These are phyloP conservation scores for Pyrus betulifolia DNA, from an alignment of 306 rosid species.

Conservation along the genomic window DNA sequence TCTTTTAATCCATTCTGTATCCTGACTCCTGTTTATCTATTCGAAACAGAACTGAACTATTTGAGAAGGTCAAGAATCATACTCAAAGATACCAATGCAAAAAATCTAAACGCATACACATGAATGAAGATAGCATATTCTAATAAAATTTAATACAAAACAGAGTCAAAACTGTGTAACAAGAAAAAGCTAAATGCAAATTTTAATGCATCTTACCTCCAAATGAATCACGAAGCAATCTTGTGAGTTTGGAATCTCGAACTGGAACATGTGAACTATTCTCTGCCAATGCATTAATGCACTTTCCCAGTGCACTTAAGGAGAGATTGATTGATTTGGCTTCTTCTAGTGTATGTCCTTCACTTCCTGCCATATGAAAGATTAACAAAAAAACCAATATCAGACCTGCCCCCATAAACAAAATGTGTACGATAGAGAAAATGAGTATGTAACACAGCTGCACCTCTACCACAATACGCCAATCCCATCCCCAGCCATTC, in stretches of 20 bases:
- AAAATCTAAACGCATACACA: not conserved
- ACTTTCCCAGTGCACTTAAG: slow-evolving; percentile 92
- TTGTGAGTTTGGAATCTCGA: slow-evolving; percentile 97
- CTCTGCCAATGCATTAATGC: slow-evolving; percentile 93
- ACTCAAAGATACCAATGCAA: not conserved
- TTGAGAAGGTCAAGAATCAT: not conserved
- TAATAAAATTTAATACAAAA: not conserved
- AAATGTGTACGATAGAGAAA: not conserved
- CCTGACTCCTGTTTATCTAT: not conserved
- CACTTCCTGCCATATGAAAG: slow-evolving; percentile 70
- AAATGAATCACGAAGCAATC: slow-evolving; percentile 89
- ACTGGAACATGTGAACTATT: slow-evolving; percentile 90
- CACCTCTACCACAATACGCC: not conserved
- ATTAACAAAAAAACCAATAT: slow-evolving; percentile 5
- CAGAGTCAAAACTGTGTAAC: not conserved
- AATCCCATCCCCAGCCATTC: not conserved
- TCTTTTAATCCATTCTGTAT: not conserved
- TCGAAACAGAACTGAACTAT: not conserved
- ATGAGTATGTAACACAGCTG: not conserved
- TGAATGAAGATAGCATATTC: not conserved
- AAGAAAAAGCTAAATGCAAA: slow-evolving; percentile 3
- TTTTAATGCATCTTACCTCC: slow-evolving; percentile 53
- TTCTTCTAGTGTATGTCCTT: slow-evolving; percentile 96
- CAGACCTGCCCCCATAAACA: not conserved
- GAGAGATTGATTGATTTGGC: slow-evolving; percentile 97